Evolutionary conservation across 2,329 filamentous ascomycete genomes (phyloP).

Genomic region (Colletotrichum graminicola): DNA sequence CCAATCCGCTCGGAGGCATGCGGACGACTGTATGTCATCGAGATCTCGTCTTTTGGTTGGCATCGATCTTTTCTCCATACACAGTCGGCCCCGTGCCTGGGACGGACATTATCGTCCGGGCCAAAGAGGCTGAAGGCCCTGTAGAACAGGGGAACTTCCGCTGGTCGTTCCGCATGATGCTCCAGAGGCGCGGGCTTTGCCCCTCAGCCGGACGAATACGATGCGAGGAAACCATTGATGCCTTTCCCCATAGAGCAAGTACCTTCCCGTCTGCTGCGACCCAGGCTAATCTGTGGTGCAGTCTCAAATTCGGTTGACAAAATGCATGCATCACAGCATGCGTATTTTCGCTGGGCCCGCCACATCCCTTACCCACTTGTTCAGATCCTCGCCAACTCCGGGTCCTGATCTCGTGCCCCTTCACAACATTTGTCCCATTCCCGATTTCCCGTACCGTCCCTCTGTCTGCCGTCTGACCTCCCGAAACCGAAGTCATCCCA

Average conservation of each 20-base stretch:
- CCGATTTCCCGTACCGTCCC: constrained; percentile 17
- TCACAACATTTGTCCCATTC: constrained; percentile 19
- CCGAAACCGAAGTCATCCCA: constrained; percentile 15
- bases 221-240: constrained; percentile 33
- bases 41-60: constrained; percentile 30
- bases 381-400: constrained; percentile 11
- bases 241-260: constrained; percentile 34
- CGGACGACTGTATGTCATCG: constrained; percentile 36
- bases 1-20: constrained; percentile 32
- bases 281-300: neutral
- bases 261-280: constrained; percentile 7
- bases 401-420: constrained; percentile 28
- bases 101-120: constrained; percentile 39
- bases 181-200: constrained; percentile 5
- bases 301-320: constrained; percentile 24
- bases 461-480: constrained; percentile 3
- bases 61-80: neutral
- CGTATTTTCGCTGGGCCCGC: constrained; percentile 20
- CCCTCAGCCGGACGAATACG: constrained; percentile 31
- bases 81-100: constrained; percentile 16
- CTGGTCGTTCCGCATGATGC: constrained; percentile 31
- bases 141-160: neutral
- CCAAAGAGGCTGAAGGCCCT: constrained; percentile 18
- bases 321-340: constrained; percentile 35
- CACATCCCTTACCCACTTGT: constrained; percentile 11